Evolutionary conservation across 78 protist species (phyloP).

Genomic region (Ministeria vibrans): DNA sequence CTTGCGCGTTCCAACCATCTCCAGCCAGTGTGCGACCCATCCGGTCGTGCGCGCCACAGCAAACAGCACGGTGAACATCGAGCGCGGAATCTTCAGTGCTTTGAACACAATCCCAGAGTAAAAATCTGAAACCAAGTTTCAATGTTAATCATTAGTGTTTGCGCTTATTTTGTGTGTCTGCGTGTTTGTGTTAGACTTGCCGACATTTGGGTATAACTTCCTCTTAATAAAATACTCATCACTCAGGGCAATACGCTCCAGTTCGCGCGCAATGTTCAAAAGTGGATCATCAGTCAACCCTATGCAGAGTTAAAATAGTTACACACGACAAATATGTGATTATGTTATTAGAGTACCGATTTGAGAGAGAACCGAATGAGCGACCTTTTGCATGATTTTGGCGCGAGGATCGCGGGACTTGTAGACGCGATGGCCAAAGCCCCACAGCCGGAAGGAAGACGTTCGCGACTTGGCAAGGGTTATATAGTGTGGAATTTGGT

Average conservation of each 20-base stretch:
- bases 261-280: slow-evolving; percentile 50
- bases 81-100: slow-evolving; percentile 38
- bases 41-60: slow-evolving; percentile 51
- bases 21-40: slow-evolving; percentile 50
- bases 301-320: too few relatives aligned
- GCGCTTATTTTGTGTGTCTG: background rate
- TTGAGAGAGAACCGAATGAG: slow-evolving; percentile 30
- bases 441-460: slow-evolving; percentile 55
- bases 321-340: too few relatives aligned
- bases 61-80: slow-evolving; percentile 49
- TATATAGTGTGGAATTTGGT: slow-evolving; percentile 30
- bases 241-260: slow-evolving; percentile 49
- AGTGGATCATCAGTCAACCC: slow-evolving; percentile 43
- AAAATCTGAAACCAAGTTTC: background rate
- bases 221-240: slow-evolving; percentile 61
- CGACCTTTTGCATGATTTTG: slow-evolving; percentile 31
- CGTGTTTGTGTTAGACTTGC: background rate
- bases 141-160: background rate
- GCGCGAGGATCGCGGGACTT: slow-evolving; percentile 75
- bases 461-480: slow-evolving; percentile 43
- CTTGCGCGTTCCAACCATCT: slow-evolving; percentile 4
- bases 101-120: slow-evolving; percentile 39
- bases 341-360: background rate
- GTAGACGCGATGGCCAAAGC: slow-evolving; percentile 80
- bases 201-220: slow-evolving; percentile 75